phyloP scores from a whole-genome alignment of 2,329 filamentous ascomycete species.

The Metarhizium rileyi region DNA sequence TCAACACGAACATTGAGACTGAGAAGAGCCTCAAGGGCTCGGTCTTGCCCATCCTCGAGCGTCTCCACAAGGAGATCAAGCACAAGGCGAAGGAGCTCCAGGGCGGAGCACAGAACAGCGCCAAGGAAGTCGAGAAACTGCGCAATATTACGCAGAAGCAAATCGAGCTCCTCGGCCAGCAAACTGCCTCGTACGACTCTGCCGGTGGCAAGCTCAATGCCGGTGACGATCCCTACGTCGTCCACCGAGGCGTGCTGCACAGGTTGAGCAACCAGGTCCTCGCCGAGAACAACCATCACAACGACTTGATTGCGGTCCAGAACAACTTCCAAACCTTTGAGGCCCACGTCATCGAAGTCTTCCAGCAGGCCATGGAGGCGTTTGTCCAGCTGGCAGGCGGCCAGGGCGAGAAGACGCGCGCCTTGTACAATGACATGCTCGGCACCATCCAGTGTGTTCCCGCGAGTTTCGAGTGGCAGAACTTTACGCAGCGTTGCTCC shows the following conservation, averaged over 20 bases:
- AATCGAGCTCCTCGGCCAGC: conserved; percentile 84
- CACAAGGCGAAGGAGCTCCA: conserved; percentile 85
- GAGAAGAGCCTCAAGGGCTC: conserved; percentile 82
- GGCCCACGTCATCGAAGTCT: conserved; percentile 67
- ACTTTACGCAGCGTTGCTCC: conserved; percentile 64
- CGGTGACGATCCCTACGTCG: conserved; percentile 76
- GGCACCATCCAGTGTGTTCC: conserved; percentile 67
- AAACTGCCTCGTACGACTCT: conserved; percentile 72
- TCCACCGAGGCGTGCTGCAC: conserved; percentile 72
- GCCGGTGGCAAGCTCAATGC: conserved; percentile 61
- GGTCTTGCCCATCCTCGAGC: conserved; percentile 80
- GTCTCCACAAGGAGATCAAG: conserved; percentile 93
- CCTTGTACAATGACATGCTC: conserved; percentile 77
- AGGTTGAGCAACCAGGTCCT: conserved; percentile 82
- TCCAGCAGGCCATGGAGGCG: conserved; percentile 73
- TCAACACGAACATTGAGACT: conserved; percentile 83
- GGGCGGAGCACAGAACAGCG: conserved; percentile 69
- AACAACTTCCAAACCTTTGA: conserved; percentile 84
- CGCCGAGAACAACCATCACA: conserved; percentile 92
- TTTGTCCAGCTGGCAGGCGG: conserved; percentile 74
- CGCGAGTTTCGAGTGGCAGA: conserved; percentile 83
- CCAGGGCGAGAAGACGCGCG: conserved; percentile 72
- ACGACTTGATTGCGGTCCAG: conserved; percentile 87
- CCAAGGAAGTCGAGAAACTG: conserved; percentile 87
- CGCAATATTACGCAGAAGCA: conserved; percentile 84